Conservation (phyloP, 768 basidiomycete genomes). For the Lentinula raphanica region DNA sequence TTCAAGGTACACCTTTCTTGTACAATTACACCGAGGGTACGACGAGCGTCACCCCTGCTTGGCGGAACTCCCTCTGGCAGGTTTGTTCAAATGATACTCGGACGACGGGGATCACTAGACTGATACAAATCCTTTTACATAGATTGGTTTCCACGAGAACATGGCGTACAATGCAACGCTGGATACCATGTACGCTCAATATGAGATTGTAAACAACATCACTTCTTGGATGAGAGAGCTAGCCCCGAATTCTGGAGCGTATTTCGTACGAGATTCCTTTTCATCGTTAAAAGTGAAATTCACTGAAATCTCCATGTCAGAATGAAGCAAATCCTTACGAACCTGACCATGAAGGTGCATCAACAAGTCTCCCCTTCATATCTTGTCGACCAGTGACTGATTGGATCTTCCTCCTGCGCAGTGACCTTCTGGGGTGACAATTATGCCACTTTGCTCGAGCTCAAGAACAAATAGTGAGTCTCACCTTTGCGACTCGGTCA, state of each 20-base stretch:
- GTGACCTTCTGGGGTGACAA: slow-evolving; percentile 41
- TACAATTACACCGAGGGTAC: slow-evolving; percentile 13
- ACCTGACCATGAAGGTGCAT: slow-evolving; percentile 15
- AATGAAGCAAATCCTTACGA: slow-evolving; percentile 19
- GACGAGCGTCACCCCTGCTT: slow-evolving; percentile 19
- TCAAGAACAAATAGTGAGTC: slow-evolving; percentile 45
- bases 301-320: slow-evolving; percentile 1
- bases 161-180: slow-evolving; percentile 18
- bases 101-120: background rate
- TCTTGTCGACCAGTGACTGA: background rate
- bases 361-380: background rate
- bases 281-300: background rate
- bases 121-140: background rate
- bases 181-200: slow-evolving; percentile 11
- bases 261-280: slow-evolving; percentile 10
- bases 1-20: slow-evolving; percentile 14
- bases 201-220: slow-evolving; percentile 11
- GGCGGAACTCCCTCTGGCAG: slow-evolving; percentile 19
- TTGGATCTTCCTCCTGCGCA: slow-evolving; percentile 10
- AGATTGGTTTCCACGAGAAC: slow-evolving; percentile 12
- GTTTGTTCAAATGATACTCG: background rate
- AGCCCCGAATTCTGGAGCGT: slow-evolving; percentile 17
- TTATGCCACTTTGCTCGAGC: slow-evolving; percentile 31
- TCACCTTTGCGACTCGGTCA: background rate
- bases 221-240: slow-evolving; percentile 11